Evolutionary conservation across 2,329 filamentous ascomycete species (phyloP), one percentile per base, ranked within the genome.

Genomic region (Massarina eburnea): DNA sequence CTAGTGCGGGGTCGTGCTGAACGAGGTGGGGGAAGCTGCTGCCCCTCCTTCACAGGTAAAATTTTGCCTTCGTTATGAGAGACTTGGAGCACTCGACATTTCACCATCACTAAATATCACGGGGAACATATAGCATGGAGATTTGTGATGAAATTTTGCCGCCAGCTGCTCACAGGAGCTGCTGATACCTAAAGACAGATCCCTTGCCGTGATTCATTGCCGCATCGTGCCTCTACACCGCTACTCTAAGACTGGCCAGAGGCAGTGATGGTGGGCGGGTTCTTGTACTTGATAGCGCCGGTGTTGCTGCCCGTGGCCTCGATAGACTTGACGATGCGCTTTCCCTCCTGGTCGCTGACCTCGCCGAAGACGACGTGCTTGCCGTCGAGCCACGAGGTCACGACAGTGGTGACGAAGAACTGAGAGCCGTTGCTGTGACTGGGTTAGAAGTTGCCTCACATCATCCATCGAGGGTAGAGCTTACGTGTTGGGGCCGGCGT

Each of bases 401-500:
- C 76, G 64, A 83, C 80, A 64, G 83, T 86, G 71, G 84, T 87
- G 74, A 86, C 77, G 77, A 86, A 86, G 78, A 87, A 87, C 71
- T 86, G 84, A 49, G 83, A 86, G 67, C 84, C 84, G 74, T 86
- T 87, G 73, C 81, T 81, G 59, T 45, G 36, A n/a, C 30, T 9
- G 34, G 35, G 52, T 63, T 45, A 61, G 54, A 51, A 18, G 8
- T 20, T 35, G 46, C 21, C 4, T 24, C n/a, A 57, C 36, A 32
- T 24, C 35, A 18, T 39, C 14, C 27, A 39, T 17, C 17, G 3
- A 10, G 15, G 34, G 17, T 18, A 26, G 20, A 30, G 32, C 79
- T 68, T 76, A 83, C 80, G 92, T 97, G 86, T 97, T 95, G 70
- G 88, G 87, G 62, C 91, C 91, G 64, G 91, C 88, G 76, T 96